Evolutionary conservation across 352 stramenopile genomes (phyloP).

Genomic region (Globisporangium viniferum): DNA sequence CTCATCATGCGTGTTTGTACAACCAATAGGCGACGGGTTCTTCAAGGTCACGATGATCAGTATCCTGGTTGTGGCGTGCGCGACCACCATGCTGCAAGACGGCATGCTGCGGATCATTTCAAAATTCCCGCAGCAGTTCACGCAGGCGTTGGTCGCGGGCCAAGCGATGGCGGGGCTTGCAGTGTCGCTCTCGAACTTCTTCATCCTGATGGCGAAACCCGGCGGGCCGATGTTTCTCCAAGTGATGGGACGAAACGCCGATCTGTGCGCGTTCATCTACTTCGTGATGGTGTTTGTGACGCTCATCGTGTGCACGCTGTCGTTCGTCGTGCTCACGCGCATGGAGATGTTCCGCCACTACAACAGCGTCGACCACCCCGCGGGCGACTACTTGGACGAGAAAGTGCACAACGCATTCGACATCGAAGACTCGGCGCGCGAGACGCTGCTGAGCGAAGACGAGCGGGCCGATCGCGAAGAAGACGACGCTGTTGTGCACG

Average conservation of each 20-base stretch:
- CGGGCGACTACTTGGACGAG: constrained; percentile 19
- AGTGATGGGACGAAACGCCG: constrained; percentile 32
- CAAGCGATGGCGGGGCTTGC: constrained; percentile 73
- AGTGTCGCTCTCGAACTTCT: constrained; percentile 68
- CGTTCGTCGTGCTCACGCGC: constrained; percentile 53
- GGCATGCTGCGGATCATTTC: constrained; percentile 70
- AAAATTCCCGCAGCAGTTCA: constrained; percentile 75
- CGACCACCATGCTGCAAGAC: constrained; percentile 79
- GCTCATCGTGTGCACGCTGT: constrained; percentile 47
- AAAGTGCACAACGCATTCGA: constrained; percentile 11
- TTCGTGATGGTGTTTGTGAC: constrained; percentile 74
- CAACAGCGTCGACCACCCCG: constrained; percentile 42
- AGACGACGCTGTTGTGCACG: constrained; percentile 2
- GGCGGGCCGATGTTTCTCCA: constrained; percentile 12
- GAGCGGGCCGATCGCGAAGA: constrained; percentile 10
- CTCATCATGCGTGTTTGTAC: neutral
- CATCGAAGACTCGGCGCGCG: constrained; percentile 26
- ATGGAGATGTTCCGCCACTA: constrained; percentile 74
- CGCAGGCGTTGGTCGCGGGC: constrained; percentile 71
- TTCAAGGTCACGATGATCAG: constrained; percentile 75
- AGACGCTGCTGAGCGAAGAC: constrained; percentile 32
- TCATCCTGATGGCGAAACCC: constrained; percentile 54
- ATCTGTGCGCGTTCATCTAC: constrained; percentile 74
- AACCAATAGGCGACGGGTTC: constrained; percentile 42
- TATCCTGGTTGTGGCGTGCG: constrained; percentile 65